Base-by-base conservation (phyloP, 352 stramenopile genomes). In the Hyaloperonospora arabidopsidis region DNA sequence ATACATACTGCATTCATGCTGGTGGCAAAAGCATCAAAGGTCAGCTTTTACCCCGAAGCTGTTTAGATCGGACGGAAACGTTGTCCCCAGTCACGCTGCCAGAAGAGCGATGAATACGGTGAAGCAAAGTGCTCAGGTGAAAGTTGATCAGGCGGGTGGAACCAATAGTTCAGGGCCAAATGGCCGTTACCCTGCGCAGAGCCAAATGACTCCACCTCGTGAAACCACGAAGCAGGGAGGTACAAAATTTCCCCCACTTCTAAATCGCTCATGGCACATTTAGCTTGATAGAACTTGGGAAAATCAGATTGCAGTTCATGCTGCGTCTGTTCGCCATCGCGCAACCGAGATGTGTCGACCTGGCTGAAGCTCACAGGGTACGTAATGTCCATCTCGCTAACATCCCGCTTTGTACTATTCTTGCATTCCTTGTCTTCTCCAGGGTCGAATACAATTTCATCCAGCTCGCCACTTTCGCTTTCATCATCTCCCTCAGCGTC, bases 181-280 rank as follows among this genome's bases (percentile, higher is more conserved):
- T 95, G 86, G 12, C 86, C 83, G 21, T 83, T 72, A 25, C 53
- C 61, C 43, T 52, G 45, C 3, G 54, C 54, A 18, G 76, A 71
- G 15, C 71, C 69, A 35, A 80, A 88, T 8, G 90, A 98, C 53
- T 87, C 87, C 10, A 98, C 96, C 59, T 98, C 90, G 65, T 99
- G 96, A 67, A 98, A 98, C 95, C 95, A 99, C 8, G 89, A 96
- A 13, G 95, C 93, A 34, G 96, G 96, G 18, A 99, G 74, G 57
- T 97, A 99, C 12, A 99, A 70, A 71, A 98, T 97, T 44, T 98
- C 78, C n/a, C 95, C 95, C 17, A 74, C 86, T 32, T 82, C 59
- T 19, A 98, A 54, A 36, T 96, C 75, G 46, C 79, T 89, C 40
- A 82, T 84, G 1, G 78, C 76, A 11, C 59, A 68, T 32, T 79